Conservation (phyloP, 2,329 filamentous ascomycete species). For the Alternaria sp. region DNA sequence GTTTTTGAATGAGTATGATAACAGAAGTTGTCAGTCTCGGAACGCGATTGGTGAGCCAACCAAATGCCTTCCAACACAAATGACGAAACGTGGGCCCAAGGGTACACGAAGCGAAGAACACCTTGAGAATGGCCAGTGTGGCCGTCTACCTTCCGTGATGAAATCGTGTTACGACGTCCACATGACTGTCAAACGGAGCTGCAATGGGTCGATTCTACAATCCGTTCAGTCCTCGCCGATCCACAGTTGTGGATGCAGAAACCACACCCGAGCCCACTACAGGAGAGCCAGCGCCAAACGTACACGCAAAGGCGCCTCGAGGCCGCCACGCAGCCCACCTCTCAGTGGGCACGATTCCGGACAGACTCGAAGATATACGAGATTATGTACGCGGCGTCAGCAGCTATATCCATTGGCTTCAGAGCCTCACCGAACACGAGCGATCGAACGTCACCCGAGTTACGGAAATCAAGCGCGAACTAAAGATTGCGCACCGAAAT, state of each 20-base stretch:
- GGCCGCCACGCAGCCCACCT: background rate
- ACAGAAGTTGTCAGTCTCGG: background rate
- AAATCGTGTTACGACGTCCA: background rate
- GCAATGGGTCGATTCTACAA: constrained; percentile 9
- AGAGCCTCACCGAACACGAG: constrained; percentile 25
- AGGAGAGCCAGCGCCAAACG: background rate
- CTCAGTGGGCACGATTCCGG: background rate
- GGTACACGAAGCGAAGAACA: background rate
- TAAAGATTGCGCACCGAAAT: constrained; percentile 31
- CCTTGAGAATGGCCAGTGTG: too few relatives aligned
- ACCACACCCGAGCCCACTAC: background rate
- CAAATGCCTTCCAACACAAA: background rate
- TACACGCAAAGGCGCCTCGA: background rate
- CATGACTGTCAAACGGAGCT: background rate
- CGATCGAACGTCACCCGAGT: constrained; percentile 26
- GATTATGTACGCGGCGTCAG: constrained; percentile 6
- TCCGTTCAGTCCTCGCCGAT: background rate
- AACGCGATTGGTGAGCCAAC: background rate
- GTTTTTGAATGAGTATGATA: background rate
- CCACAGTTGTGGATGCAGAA: background rate
- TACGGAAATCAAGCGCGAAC: constrained; percentile 32
- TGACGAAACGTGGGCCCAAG: constrained; percentile 1
- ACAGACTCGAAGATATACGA: constrained; percentile 11
- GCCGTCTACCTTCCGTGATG: background rate
- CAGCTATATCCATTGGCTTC: constrained; percentile 26